Conservation (phyloP, 441 rosid species). For the Croton setiger region DNA sequence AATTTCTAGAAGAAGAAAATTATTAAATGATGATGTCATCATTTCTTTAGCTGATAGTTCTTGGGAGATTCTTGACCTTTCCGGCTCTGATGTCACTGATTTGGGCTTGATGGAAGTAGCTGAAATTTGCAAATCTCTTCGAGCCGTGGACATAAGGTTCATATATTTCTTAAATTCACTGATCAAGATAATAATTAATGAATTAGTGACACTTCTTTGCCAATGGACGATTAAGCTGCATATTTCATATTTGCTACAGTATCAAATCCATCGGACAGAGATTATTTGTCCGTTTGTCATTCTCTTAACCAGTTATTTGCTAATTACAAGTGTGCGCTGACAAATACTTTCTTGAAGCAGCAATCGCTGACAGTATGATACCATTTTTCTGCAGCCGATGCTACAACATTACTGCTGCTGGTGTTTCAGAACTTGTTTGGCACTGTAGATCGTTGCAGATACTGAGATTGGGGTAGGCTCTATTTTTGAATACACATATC, state of each 20-base stretch:
- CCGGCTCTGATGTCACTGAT: slow-evolving; percentile 74
- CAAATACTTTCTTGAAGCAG: background rate
- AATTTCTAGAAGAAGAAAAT: slow-evolving; percentile 78
- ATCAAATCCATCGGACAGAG: background rate
- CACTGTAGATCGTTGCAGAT: slow-evolving; percentile 67
- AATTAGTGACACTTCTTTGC: background rate
- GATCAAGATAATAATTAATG: background rate
- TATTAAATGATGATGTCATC: slow-evolving; percentile 58
- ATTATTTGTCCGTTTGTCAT: background rate
- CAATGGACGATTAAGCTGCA: background rate
- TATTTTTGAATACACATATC: background rate
- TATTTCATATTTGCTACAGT: background rate
- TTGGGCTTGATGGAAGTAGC: slow-evolving; percentile 59
- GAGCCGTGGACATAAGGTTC: slow-evolving; percentile 88
- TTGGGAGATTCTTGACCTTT: slow-evolving; percentile 79
- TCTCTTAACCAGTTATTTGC: background rate
- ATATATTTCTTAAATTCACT: background rate
- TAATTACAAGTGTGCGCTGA: background rate
- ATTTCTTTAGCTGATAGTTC: slow-evolving; percentile 68
- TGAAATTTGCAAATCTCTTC: slow-evolving; percentile 54
- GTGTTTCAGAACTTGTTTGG: slow-evolving; percentile 62
- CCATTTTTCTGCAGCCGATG: slow-evolving; percentile 58
- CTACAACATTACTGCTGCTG: slow-evolving; percentile 49
- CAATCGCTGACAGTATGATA: slow-evolving; percentile 4
- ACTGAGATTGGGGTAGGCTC: slow-evolving; percentile 75